phyloP scores from a whole-genome alignment of 2,329 filamentous ascomycete genomes.

The Fusarium sp. region DNA sequence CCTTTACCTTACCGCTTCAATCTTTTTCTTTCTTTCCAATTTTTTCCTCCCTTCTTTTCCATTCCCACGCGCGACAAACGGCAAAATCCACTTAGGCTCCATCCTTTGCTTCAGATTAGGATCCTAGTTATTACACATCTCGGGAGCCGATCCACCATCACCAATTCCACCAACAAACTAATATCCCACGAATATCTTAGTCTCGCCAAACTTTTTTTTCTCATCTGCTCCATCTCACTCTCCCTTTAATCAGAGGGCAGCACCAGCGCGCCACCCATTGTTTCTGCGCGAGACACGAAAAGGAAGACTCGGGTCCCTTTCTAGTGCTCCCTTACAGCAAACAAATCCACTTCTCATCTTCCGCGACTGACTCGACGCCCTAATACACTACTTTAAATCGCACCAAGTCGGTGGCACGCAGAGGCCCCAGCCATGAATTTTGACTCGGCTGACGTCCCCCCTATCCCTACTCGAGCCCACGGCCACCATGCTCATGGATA shows the following conservation, averaged over 20 bases:
- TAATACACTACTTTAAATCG: conserved; percentile 9
- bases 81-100: conserved; percentile 18
- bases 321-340: conserved; percentile 13
- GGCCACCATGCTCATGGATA: conserved; percentile 23
- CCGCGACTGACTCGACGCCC: conserved; percentile 12
- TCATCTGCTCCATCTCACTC: neutral
- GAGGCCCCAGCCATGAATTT: conserved; percentile 45
- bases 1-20: neutral
- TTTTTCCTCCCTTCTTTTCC: neutral
- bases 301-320: neutral
- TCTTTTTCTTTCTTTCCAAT: conserved; percentile 3
- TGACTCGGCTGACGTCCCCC: conserved; percentile 45
- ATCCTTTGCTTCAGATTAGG: neutral
- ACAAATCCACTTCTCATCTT: conserved; percentile 24
- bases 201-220: neutral
- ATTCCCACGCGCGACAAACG: conserved; percentile 4
- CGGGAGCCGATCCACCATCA: conserved; percentile 28
- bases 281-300: conserved; percentile 20
- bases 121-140: conserved; percentile 21
- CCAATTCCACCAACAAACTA: conserved; percentile 27
- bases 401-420: conserved; percentile 22
- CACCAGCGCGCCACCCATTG: conserved; percentile 14
- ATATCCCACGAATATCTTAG: conserved; percentile 17
- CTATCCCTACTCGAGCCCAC: conserved; percentile 48
- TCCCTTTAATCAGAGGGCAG: conserved; percentile 18